Conservation (phyloP, 192 early-diverging fungal genomes). For the Mycoemilia scoparia region DNA sequence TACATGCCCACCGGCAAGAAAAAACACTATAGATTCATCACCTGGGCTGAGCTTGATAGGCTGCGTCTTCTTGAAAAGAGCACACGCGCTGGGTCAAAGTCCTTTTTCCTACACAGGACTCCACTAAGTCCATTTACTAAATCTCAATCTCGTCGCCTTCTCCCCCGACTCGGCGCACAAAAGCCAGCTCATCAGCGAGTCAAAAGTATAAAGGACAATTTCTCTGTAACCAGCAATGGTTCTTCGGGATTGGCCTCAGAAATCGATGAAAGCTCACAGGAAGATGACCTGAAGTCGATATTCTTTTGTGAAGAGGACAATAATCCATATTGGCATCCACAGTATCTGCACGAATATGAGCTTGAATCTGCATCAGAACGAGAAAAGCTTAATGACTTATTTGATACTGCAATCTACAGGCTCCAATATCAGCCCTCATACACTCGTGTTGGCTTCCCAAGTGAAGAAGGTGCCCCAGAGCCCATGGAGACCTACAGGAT, state of each 20-base stretch:
- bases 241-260: constrained; percentile 14
- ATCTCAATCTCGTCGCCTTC: constrained; percentile 1
- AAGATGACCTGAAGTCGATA: constrained; percentile 1
- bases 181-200: constrained; percentile 3
- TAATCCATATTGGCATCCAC: constrained; percentile 28
- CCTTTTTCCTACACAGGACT: constrained; percentile 22
- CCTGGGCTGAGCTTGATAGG: constrained; percentile 24
- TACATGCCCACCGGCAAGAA: constrained; percentile 1
- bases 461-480: neutral
- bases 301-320: constrained; percentile 9
- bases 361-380: constrained; percentile 16
- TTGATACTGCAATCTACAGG: constrained; percentile 25
- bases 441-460: constrained; percentile 6
- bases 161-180: constrained; percentile 2
- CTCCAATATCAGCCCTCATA: neutral
- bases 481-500: constrained; percentile 2
- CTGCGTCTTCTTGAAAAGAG: constrained; percentile 24
- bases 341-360: constrained; percentile 30
- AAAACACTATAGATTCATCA: constrained; percentile 22
- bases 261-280: constrained; percentile 3
- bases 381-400: constrained; percentile 24
- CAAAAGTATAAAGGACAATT: neutral
- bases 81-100: constrained; percentile 11
- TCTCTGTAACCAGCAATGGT: constrained; percentile 18
- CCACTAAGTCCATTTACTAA: constrained; percentile 4